A percentile compares a stretch with the other conserved stretches of the same genome.
phyloP scores from a whole-genome alignment of 352 stramenopile genomes.

The Paralagenidium karlingii region DNA sequence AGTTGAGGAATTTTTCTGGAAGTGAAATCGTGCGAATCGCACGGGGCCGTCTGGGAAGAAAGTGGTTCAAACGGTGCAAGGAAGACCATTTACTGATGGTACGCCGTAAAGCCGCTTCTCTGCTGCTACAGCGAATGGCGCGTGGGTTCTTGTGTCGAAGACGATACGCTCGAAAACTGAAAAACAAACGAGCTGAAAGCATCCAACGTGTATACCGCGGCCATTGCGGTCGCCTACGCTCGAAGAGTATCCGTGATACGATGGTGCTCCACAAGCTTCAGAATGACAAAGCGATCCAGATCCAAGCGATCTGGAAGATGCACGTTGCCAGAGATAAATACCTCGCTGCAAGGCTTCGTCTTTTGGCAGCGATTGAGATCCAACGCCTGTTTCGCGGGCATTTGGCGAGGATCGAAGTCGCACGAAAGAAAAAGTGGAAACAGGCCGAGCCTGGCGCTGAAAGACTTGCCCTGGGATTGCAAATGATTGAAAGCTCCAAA shows the following conservation, averaged over 20 bases:
- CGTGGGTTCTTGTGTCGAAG: conserved; percentile 49
- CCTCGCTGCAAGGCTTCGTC: conserved; percentile 38
- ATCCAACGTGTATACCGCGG: conserved; percentile 71
- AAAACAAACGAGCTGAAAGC: conserved; percentile 22
- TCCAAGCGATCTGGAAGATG: conserved; percentile 87
- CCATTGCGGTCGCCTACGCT: conserved; percentile 29
- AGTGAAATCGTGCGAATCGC: conserved; percentile 50
- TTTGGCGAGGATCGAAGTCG: conserved; percentile 48
- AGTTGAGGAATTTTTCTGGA: conserved; percentile 25
- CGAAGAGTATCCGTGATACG: conserved; percentile 21
- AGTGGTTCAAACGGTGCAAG: conserved; percentile 19
- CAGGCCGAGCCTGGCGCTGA: conserved; percentile 78
- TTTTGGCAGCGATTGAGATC: conserved; percentile 79
- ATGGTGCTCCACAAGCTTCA: conserved; percentile 24
- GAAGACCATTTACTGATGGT: conserved; percentile 7
- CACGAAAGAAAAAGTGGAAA: conserved; percentile 76
- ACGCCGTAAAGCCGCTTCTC: conserved; percentile 15
- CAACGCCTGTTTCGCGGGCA: conserved; percentile 85
- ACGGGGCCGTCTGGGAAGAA: conserved; percentile 41
- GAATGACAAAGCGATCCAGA: conserved; percentile 46
- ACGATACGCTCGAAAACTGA: conserved; percentile 23
- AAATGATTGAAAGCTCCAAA: conserved; percentile 90
- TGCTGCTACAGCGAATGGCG: conserved; percentile 48
- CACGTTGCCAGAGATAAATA: conserved; percentile 56
- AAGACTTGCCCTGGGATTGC: conserved; percentile 77